phyloP scores from a whole-genome alignment of 1,284 basidiomycete genomes.

The Kwoniella shivajii region DNA sequence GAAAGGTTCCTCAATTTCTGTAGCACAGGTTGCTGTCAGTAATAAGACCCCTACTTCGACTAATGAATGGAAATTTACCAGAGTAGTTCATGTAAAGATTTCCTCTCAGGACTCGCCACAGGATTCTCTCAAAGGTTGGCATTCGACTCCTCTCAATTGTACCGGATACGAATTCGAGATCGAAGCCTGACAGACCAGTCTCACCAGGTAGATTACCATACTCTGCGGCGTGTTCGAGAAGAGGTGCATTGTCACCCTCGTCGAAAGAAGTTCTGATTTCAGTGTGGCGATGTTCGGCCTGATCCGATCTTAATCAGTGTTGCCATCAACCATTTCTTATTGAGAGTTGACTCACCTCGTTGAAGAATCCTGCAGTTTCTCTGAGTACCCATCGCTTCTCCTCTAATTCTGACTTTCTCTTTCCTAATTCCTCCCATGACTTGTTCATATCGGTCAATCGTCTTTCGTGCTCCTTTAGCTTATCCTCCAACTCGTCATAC shows the following conservation, averaged over 20 bases:
- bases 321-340: background rate
- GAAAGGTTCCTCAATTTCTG: constrained; percentile 89
- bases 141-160: constrained; percentile 92
- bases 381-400: constrained; percentile 91
- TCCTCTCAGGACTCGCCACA: constrained; percentile 97
- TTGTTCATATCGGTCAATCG: constrained; percentile 90
- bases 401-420: constrained; percentile 81
- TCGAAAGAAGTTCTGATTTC: constrained; percentile 89
- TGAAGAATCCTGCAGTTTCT: constrained; percentile 97
- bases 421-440: constrained; percentile 85
- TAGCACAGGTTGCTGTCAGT: constrained; percentile 8
- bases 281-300: constrained; percentile 78
- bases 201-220: constrained; percentile 59
- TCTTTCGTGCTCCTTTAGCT: constrained; percentile 83
- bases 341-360: constrained; percentile 62
- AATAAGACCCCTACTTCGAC: too few relatives aligned
- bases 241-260: constrained; percentile 73
- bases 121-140: constrained; percentile 92
- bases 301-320: constrained; percentile 18
- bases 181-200: constrained; percentile 61
- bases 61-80: too few relatives aligned
- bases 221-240: constrained; percentile 85
- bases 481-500: constrained; percentile 89
- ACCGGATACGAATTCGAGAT: constrained; percentile 96
- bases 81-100: constrained; percentile 99